A percentile compares a stretch with the other conserved stretches of the same genome.
These are phyloP conservation scores for Saccharomycopsis fodiens DNA, from an alignment of 805 yeast species.

Conservation along the genomic window DNA sequence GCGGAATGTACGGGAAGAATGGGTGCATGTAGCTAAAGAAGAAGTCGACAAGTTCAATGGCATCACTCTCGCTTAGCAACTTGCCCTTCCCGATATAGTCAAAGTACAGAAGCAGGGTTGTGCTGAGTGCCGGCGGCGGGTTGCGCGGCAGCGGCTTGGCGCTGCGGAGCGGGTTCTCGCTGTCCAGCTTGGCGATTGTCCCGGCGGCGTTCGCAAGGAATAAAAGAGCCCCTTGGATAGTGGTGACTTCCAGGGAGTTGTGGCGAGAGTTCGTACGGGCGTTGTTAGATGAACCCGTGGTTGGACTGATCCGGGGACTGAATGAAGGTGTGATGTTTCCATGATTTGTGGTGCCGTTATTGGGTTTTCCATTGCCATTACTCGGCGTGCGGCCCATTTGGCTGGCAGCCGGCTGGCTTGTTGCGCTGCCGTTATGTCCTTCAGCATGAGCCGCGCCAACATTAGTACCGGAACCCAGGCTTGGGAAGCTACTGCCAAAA, in stretches of 20 bases:
- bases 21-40: conserved; percentile 82
- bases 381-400: no score
- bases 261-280: not conserved
- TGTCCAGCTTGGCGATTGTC: conserved; percentile 58
- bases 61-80: conserved; percentile 56
- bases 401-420: no score
- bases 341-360: conserved; percentile 1
- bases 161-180: not conserved
- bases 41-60: conserved; percentile 45
- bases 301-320: no score
- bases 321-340: conserved; percentile 6
- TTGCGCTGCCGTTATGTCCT: no score
- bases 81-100: conserved; percentile 56
- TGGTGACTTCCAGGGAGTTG: conserved; percentile 23
- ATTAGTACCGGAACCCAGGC: no score
- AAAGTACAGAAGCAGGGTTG: conserved; percentile 40
- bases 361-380: not conserved
- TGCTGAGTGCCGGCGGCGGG: not conserved
- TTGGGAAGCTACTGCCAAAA: no score
- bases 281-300: conserved; percentile 5
- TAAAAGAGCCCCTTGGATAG: conserved; percentile 55
- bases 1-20: conserved; percentile 81
- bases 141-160: not conserved
- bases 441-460: no score
- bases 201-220: conserved; percentile 78